Percentiles rank a stretch among this genome's conserved stretches.
phyloP scores from a whole-genome alignment of 768 basidiomycete species.

The Pseudohyphozyma bogoriensis region DNA sequence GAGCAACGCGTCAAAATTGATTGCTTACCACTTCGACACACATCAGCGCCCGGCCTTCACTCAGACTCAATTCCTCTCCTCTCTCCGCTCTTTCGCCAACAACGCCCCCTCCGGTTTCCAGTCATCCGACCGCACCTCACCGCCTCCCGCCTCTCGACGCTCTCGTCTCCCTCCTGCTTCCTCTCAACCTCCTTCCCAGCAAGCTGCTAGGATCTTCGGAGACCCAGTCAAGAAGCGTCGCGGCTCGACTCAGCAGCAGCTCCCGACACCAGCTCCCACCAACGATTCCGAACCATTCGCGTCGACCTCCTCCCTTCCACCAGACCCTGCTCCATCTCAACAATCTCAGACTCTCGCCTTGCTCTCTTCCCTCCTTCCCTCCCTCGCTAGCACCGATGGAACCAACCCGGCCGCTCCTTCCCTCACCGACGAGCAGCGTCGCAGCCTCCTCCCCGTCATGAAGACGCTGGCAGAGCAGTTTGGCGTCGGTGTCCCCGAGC shows the following conservation, averaged over 20 bases:
- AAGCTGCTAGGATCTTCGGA: no score
- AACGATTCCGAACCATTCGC: not conserved
- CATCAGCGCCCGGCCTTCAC: constrained; percentile 29
- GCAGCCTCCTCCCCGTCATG: constrained; percentile 8
- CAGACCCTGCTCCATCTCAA: not conserved
- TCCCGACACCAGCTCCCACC: constrained; percentile 3
- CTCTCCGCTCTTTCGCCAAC: constrained; percentile 24
- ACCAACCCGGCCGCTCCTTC: not conserved
- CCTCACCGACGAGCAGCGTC: not conserved
- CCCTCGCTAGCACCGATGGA: not conserved
- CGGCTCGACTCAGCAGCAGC: not conserved
- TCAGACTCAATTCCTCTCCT: constrained; percentile 25
- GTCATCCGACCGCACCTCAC: constrained; percentile 19
- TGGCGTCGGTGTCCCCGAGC: not conserved
- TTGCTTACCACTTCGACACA: not conserved
- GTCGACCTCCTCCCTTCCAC: not conserved
- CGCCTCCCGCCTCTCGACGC: constrained; percentile 2
- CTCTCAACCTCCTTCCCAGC: not conserved
- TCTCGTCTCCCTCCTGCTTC: not conserved
- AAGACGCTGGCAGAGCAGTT: constrained; percentile 18
- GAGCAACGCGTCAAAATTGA: no score
- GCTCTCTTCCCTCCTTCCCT: constrained; percentile 14
- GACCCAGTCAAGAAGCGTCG: constrained; percentile 24
- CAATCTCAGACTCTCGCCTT: constrained; percentile 16
- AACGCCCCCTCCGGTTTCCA: constrained; percentile 13